Conservation (phyloP, 148 eudicot genomes). For the Heliosperma pusillum region DNA sequence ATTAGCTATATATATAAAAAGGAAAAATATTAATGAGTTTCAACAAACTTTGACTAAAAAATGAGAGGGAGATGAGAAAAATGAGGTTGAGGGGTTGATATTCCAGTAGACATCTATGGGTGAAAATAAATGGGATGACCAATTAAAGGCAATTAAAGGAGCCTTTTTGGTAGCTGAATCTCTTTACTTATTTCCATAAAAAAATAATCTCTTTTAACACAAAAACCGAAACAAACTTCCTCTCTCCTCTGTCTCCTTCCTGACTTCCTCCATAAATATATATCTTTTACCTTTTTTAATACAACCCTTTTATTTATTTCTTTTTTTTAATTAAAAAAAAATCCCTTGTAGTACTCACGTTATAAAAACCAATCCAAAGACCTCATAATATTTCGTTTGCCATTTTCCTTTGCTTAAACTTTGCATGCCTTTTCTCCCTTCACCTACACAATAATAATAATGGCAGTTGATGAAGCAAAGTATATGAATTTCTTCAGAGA, state of each 20-base stretch:
- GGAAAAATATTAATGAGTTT: no score
- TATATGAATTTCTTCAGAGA: conserved; percentile 7
- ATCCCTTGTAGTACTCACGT: no score
- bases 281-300: neutral
- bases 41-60: no score
- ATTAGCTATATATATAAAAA: no score
- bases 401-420: neutral
- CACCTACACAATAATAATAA: neutral
- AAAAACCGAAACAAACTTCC: conserved; percentile 15
- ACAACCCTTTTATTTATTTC: neutral
- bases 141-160: neutral
- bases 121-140: neutral
- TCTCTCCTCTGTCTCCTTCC: neutral
- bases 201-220: neutral
- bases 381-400: neutral
- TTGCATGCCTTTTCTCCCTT: conserved; percentile 1
- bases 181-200: neutral
- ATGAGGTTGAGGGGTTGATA: no score
- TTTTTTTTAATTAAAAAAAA: neutral
- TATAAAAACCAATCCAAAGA: neutral
- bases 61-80: no score
- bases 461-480: conserved; percentile 12
- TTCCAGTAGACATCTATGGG: no score
- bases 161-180: neutral
- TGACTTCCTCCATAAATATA: neutral